Conservation (phyloP, 805 yeast species). For the Candida railenensis region DNA sequence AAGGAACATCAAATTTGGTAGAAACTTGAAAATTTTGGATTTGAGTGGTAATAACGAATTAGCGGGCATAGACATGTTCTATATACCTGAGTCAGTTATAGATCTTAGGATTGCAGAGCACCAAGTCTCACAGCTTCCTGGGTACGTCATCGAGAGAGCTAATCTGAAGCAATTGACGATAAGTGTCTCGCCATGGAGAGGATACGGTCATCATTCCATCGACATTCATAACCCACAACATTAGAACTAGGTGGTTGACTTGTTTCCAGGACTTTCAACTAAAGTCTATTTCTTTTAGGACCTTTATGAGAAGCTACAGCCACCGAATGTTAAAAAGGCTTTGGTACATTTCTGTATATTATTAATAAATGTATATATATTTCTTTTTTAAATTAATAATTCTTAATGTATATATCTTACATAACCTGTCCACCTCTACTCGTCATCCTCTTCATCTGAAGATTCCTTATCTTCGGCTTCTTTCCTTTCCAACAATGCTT, state of each 20-base stretch:
- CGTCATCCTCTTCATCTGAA: conserved; percentile 70
- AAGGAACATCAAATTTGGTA: conserved; percentile 37
- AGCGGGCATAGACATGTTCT: conserved; percentile 33
- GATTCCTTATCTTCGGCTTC: conserved; percentile 86
- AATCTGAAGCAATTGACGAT: conserved; percentile 31
- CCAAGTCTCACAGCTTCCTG: conserved; percentile 34
- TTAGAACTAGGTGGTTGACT: too few species aligned
- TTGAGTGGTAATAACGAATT: conserved; percentile 43
- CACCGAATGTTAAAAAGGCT: too few species aligned
- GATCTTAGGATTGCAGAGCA: conserved; percentile 37
- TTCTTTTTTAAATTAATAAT: neutral
- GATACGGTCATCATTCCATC: neutral
- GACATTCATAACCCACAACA: neutral
- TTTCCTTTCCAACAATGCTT: conserved; percentile 90
- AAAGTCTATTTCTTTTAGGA: too few species aligned
- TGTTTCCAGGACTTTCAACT: too few species aligned
- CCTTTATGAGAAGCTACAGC: too few species aligned
- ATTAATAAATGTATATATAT: neutral
- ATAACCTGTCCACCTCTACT: conserved; percentile 7
- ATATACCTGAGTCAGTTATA: conserved; percentile 36
- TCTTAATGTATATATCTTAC: neutral
- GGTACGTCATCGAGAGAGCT: conserved; percentile 37
- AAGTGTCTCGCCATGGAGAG: conserved; percentile 20
- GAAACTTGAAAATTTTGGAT: conserved; percentile 31
- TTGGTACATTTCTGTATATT: too few species aligned